A percentile compares a stretch with the other conserved stretches of the same genome.
Conservation (phyloP, 1,284 basidiomycete species). For the Pterula multifida region DNA sequence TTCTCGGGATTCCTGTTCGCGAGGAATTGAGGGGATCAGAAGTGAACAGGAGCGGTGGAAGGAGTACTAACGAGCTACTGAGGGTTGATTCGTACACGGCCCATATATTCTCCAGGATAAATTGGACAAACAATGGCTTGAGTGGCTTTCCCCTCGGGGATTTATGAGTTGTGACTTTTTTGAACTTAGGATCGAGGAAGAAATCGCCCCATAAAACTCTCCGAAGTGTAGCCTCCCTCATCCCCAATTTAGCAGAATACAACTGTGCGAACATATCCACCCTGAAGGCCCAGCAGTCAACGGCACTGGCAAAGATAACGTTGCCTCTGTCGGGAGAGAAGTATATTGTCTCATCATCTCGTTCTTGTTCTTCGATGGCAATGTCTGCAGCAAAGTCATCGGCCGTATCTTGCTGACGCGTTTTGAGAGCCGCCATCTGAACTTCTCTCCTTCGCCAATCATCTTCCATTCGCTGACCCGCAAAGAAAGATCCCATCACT, state of each 20-base stretch:
- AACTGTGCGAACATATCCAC: slow-evolving; percentile 90
- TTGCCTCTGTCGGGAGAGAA: slow-evolving; percentile 95
- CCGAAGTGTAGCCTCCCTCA: slow-evolving; percentile 81
- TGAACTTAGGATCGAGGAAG: slow-evolving; percentile 94
- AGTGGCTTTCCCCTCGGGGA: slow-evolving; percentile 72
- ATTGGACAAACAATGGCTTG: slow-evolving; percentile 98
- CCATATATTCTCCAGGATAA: slow-evolving; percentile 97
- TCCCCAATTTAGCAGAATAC: slow-evolving; percentile 85
- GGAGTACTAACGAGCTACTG: slow-evolving; percentile 71
- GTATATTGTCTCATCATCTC: slow-evolving; percentile 96
- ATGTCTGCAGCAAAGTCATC: slow-evolving; percentile 28
- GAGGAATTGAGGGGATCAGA: slow-evolving; percentile 31
- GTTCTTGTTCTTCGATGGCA: slow-evolving; percentile 71
- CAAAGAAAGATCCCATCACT: slow-evolving; percentile 95
- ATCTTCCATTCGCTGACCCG: slow-evolving; percentile 94
- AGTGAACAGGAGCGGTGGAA: slow-evolving; percentile 15
- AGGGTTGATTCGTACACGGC: slow-evolving; percentile 86
- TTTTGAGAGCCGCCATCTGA: neutral
- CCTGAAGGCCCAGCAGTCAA: slow-evolving; percentile 98
- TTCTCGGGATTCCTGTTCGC: slow-evolving; percentile 86
- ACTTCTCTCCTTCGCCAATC: slow-evolving; percentile 72
- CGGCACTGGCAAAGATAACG: slow-evolving; percentile 92
- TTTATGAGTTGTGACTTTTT: slow-evolving; percentile 84
- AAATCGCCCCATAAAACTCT: slow-evolving; percentile 96
- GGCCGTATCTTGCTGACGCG: neutral